phyloP scores from a whole-genome alignment of 148 eudicot species.

The Camellia japonica region DNA sequence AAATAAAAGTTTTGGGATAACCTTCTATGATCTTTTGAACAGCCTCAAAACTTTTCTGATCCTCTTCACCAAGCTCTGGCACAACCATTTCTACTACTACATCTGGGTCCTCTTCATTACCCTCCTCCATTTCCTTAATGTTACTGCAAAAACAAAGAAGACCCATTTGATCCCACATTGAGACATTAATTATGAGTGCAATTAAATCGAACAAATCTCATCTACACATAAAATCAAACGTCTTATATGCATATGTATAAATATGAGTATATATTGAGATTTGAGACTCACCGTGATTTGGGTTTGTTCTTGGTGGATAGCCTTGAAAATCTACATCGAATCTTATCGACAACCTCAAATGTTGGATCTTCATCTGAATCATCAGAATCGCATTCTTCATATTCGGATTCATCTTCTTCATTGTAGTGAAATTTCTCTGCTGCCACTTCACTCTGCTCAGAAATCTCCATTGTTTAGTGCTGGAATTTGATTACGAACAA shows the following conservation, averaged over 20 bases:
- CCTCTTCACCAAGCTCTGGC: slow-evolving; percentile 44
- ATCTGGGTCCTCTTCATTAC: slow-evolving; percentile 17
- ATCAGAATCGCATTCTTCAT: slow-evolving; percentile 37
- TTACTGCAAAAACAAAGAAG: slow-evolving; percentile 13
- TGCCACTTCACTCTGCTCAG: background rate
- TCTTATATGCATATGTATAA: background rate
- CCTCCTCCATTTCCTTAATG: slow-evolving; percentile 19
- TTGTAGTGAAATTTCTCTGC: background rate
- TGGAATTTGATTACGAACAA: no score
- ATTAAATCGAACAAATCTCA: background rate
- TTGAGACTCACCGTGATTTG: slow-evolving; percentile 24
- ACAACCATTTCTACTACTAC: slow-evolving; percentile 17
- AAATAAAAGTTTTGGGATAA: slow-evolving; percentile 11
- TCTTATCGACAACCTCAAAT: slow-evolving; percentile 32
- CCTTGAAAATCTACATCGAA: slow-evolving; percentile 30
- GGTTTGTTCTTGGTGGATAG: slow-evolving; percentile 31
- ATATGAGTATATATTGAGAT: no score
- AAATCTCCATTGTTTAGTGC: slow-evolving; percentile 15
- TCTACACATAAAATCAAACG: background rate
- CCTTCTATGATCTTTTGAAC: slow-evolving; percentile 52
- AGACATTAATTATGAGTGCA: background rate
- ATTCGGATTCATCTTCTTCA: slow-evolving; percentile 26
- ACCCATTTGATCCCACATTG: background rate
- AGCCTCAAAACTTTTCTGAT: slow-evolving; percentile 40
- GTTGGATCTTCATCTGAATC: slow-evolving; percentile 60